Conservation (phyloP, 2,329 filamentous ascomycete species). For the Hypoxylon sp. region DNA sequence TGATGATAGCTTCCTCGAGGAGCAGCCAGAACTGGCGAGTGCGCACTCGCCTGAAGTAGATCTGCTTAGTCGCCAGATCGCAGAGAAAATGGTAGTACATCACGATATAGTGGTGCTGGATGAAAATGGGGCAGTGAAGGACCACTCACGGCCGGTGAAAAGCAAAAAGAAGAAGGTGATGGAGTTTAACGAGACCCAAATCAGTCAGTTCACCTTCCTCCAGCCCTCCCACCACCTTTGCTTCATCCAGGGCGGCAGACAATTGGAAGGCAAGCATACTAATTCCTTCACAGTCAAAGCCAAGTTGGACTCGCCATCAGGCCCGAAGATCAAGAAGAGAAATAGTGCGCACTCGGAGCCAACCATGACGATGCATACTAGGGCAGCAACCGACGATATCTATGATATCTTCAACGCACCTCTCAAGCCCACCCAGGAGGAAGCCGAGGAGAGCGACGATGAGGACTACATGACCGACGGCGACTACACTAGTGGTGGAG, state of each 20-base stretch:
- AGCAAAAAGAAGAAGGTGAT: constrained; percentile 81
- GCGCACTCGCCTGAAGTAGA: constrained; percentile 47
- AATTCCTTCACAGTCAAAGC: constrained; percentile 77
- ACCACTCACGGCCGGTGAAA: constrained; percentile 61
- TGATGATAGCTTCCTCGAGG: constrained; percentile 52
- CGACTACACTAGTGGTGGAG: constrained; percentile 86
- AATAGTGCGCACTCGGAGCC: constrained; percentile 74
- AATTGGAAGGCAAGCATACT: constrained; percentile 40
- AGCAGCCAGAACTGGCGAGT: constrained; percentile 35
- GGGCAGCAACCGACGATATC: constrained; percentile 95
- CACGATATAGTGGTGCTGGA: constrained; percentile 64
- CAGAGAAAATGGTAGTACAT: constrained; percentile 59
- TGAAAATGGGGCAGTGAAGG: constrained; percentile 68
- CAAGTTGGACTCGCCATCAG: constrained; percentile 89
- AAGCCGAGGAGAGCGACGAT: constrained; percentile 62
- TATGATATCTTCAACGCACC: constrained; percentile 98
- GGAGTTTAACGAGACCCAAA: constrained; percentile 92
- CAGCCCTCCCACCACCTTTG: not conserved
- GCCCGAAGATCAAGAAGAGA: constrained; percentile 86
- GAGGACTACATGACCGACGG: constrained; percentile 78
- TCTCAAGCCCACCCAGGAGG: constrained; percentile 59
- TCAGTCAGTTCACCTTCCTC: constrained; percentile 70
- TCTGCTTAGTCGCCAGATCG: constrained; percentile 47
- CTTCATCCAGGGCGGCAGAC: not conserved
- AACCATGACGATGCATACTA: constrained; percentile 98